A percentile compares a stretch with the other conserved stretches of the same genome.
Conservation (phyloP, 169 alveolate genomes). For the Neospora caninum region DNA sequence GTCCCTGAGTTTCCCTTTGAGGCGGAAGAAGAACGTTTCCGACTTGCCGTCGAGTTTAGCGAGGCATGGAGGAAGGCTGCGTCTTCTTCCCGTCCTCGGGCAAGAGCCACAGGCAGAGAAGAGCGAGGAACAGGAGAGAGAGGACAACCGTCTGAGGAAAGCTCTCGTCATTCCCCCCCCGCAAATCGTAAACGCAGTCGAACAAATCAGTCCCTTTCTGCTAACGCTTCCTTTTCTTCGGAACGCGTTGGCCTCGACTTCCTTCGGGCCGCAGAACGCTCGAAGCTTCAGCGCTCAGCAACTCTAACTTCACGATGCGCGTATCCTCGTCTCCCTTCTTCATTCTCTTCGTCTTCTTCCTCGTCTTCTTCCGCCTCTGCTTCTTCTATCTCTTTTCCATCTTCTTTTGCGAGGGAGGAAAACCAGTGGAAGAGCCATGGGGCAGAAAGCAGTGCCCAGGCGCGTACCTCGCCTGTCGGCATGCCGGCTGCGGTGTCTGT, state of each 20-base stretch:
- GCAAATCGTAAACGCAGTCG: background rate
- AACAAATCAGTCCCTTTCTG: background rate
- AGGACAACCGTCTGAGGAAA: background rate
- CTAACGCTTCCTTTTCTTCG: background rate
- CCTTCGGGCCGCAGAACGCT: background rate
- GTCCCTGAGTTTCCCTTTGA: background rate
- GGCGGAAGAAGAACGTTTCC: background rate
- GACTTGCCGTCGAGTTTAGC: background rate
- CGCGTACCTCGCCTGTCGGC: no score
- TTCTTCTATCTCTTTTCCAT: no score
- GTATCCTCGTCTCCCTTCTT: background rate
- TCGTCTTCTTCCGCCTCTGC: background rate
- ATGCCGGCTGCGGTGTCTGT: no score
- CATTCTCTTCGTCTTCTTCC: background rate
- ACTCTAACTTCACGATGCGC: background rate
- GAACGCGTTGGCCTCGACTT: background rate
- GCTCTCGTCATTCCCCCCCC: no score
- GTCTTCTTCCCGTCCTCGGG: background rate
- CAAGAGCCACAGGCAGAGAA: constrained; percentile 31
- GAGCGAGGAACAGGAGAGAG: background rate
- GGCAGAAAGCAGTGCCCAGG: no score
- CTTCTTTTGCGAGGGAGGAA: no score
- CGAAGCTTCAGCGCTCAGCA: background rate
- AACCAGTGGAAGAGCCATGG: no score
- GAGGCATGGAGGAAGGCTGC: background rate